Base-by-base conservation (phyloP, 345 rosid species). In the Geranium brycei region DNA sequence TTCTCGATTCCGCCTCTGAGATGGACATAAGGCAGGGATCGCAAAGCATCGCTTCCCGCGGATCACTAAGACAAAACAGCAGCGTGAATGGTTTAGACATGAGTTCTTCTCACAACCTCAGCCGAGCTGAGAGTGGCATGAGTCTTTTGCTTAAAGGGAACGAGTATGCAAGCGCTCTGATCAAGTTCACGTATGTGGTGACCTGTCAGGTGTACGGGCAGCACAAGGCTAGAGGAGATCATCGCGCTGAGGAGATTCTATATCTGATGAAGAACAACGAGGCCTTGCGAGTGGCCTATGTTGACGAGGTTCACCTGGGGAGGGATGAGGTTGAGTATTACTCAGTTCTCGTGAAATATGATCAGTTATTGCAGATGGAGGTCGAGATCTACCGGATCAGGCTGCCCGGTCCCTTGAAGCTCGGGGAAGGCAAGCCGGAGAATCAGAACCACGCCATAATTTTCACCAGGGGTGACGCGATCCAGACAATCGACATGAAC, bases 381-480 rank as follows among this genome's bases (percentile, higher is more conserved):
- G 95, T 83, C 15, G 96, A 91, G 78, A 82, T 91, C 58, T 91
- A 83, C 76, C 83, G 95, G 19, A 82, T 91, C 71, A 87, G 78
- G 77, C 78, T 91, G 75, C 98, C 98, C 15, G 98, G 98, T 65
- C 85, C 90, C 8, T 65, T 91, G 77, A 88, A 82, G 81, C 73
- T 91, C 41, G 97, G 97, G 57, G 97, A 91, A 76, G 97, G 97
- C 32, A 91, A 91, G 72, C 97, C 97, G 8, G 96, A 88, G 73
- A 91, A 91, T 75, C 97, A 91, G 82, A 91, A 91, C 69, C 97
- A 91, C 69, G 97, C 97, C 63, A 76, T 91, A 65, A 91, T 91
- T 70, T 91, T 91, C 69, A 91, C 96, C 57, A 82, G 96, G 12
- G 97, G 97, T 58, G 97, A 91, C 70, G 97, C 97, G 38, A 65